These are phyloP conservation scores for Nakazawaea siamensis DNA, from an alignment of 805 yeast species.

Conservation along the genomic window DNA sequence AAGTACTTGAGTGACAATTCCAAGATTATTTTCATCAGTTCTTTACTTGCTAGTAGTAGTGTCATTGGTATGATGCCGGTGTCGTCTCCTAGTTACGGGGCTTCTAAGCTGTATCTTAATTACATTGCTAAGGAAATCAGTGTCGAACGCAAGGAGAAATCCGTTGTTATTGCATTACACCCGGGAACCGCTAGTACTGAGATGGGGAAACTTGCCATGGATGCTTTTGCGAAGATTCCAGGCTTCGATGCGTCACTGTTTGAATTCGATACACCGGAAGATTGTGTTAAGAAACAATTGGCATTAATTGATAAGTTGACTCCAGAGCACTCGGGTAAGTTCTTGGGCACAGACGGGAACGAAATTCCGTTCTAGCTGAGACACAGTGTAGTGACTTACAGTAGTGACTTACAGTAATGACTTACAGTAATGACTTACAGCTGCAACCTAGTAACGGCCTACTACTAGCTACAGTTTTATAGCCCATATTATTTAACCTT, in stretches of 20 bases:
- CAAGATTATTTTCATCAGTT: neutral
- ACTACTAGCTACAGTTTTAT: too few species aligned
- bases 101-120: neutral
- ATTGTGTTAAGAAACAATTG: neutral
- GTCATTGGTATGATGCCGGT: neutral
- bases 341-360: neutral
- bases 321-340: neutral
- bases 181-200: neutral
- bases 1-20: neutral
- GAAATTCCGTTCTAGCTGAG: neutral
- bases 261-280: neutral
- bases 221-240: neutral
- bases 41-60: neutral
- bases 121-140: neutral
- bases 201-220: too few species aligned
- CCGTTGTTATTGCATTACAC: neutral
- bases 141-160: neutral
- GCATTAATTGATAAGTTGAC: neutral
- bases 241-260: neutral
- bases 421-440: too few species aligned
- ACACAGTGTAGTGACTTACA: too few species aligned
- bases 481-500: too few species aligned
- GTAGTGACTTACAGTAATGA: too few species aligned
- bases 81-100: neutral
- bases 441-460: too few species aligned